phyloP scores from a whole-genome alignment of 768 basidiomycete genomes.

The Tulasnella sp. region DNA sequence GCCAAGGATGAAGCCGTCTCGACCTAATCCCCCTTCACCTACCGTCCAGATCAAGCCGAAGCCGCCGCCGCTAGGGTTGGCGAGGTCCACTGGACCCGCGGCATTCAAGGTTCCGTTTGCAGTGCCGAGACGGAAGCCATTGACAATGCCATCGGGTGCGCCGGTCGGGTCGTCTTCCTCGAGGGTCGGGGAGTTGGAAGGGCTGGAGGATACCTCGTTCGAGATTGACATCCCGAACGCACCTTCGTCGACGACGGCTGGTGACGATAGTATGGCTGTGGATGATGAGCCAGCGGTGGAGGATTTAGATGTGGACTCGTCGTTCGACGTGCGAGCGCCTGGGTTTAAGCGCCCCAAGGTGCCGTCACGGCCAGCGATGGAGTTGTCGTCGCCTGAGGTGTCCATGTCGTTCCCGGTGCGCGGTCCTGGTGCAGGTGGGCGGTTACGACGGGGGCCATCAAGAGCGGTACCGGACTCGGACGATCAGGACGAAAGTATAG shows the following conservation, averaged over 20 bases:
- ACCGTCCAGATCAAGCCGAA: background rate
- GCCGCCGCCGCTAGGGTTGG: background rate
- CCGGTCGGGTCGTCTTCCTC: background rate
- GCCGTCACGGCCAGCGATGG: background rate
- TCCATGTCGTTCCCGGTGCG: slow-evolving; percentile 13
- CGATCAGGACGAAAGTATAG: background rate
- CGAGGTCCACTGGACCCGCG: background rate
- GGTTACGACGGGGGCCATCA: background rate
- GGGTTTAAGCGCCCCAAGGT: background rate
- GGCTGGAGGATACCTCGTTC: background rate
- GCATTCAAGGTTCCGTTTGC: background rate
- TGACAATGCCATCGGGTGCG: background rate
- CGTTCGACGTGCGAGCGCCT: slow-evolving; percentile 2
- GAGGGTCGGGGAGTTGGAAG: background rate
- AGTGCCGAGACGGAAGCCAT: background rate
- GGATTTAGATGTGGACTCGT: slow-evolving; percentile 11
- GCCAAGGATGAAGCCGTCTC: background rate
- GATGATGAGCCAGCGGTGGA: background rate
- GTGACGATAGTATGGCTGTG: background rate
- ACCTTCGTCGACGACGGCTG: background rate
- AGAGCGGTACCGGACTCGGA: background rate
- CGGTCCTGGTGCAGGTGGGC: background rate
- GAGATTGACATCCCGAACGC: background rate
- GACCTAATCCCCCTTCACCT: background rate
- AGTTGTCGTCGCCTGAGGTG: background rate